These are phyloP conservation scores for Scytalidium lignicola DNA, from an alignment of 2,329 filamentous ascomycete species.

Conservation along the genomic window DNA sequence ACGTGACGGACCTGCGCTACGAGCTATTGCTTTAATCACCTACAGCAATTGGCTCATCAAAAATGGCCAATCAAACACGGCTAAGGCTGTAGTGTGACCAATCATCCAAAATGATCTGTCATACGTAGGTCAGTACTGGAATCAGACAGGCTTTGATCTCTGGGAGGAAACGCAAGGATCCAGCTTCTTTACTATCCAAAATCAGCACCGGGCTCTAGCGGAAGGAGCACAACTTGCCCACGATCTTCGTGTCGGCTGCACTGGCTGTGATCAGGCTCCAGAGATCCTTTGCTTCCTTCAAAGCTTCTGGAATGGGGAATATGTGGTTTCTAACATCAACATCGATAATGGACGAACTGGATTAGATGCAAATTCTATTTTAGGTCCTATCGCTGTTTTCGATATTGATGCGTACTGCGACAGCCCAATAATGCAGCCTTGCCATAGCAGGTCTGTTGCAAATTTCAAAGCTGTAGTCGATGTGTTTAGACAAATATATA, in stretches of 20 bases:
- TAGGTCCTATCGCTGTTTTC: conserved; percentile 62
- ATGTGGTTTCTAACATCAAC: conserved; percentile 65
- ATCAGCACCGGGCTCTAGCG: conserved; percentile 55
- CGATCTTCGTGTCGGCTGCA: conserved; percentile 54
- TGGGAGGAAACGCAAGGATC: conserved; percentile 79
- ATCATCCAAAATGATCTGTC: conserved; percentile 69
- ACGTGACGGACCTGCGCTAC: conserved; percentile 70
- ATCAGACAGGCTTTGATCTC: conserved; percentile 61
- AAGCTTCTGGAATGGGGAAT: conserved; percentile 64
- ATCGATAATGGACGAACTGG: conserved; percentile 56
- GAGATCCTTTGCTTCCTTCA: conserved; percentile 70
- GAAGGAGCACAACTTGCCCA: conserved; percentile 62
- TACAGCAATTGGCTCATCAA: conserved; percentile 70
- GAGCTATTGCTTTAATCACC: conserved; percentile 66
- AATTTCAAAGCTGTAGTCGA: conserved; percentile 73
- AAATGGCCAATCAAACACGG: conserved; percentile 45
- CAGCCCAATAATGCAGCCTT: conserved; percentile 67
- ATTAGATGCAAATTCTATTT: conserved; percentile 66
- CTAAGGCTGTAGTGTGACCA: conserved; percentile 59
- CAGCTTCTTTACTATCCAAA: conserved; percentile 73
- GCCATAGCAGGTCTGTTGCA: conserved; percentile 49
- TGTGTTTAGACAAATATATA: conserved; percentile 62
- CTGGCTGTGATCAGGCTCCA: conserved; percentile 59
- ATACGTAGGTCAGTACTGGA: conserved; percentile 71
- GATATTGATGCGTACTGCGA: conserved; percentile 65